phyloP scores from a whole-genome alignment of 257 asterid species.

The Capsicum pubescens region DNA sequence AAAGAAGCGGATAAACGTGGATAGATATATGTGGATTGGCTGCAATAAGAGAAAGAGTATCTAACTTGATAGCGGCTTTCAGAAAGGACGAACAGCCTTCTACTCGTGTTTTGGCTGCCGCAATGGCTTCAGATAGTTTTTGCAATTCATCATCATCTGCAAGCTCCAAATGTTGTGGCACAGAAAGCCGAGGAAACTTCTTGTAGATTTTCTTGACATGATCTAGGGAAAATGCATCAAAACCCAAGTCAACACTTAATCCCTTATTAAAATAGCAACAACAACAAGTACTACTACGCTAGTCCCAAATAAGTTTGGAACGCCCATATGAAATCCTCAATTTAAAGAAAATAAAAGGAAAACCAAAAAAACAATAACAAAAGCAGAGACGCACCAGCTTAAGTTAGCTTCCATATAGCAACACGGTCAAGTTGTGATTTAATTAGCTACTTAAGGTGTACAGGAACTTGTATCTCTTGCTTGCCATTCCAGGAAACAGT shows the following conservation, averaged over 20 bases:
- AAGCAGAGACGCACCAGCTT: neutral
- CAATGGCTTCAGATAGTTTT: conserved; percentile 82
- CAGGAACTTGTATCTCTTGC: neutral
- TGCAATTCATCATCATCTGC: conserved; percentile 88
- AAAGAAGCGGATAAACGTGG: neutral
- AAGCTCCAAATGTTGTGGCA: conserved; percentile 86
- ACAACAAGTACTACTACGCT: too few relatives aligned
- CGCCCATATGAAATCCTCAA: neutral
- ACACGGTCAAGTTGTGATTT: neutral
- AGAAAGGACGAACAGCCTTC: conserved; percentile 89
- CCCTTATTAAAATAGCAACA: conserved; percentile 15
- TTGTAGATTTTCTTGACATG: conserved; percentile 74
- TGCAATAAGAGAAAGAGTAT: conserved; percentile 32
- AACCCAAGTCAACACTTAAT: conserved; percentile 31
- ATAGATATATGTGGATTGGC: neutral
- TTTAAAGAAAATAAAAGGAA: neutral
- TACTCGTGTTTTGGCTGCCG: conserved; percentile 90
- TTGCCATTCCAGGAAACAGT: conserved; percentile 15
- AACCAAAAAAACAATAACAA: neutral
- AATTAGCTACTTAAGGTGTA: conserved; percentile 1
- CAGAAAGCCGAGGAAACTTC: conserved; percentile 77
- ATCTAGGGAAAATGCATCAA: conserved; percentile 54
- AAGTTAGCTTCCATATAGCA: neutral
- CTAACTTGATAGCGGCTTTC: conserved; percentile 84
- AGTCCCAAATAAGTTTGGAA: neutral